A percentile compares a stretch with the other conserved stretches of the same genome.
Conservation (phyloP, 345 rosid species). For the Melastoma malabathricum region DNA sequence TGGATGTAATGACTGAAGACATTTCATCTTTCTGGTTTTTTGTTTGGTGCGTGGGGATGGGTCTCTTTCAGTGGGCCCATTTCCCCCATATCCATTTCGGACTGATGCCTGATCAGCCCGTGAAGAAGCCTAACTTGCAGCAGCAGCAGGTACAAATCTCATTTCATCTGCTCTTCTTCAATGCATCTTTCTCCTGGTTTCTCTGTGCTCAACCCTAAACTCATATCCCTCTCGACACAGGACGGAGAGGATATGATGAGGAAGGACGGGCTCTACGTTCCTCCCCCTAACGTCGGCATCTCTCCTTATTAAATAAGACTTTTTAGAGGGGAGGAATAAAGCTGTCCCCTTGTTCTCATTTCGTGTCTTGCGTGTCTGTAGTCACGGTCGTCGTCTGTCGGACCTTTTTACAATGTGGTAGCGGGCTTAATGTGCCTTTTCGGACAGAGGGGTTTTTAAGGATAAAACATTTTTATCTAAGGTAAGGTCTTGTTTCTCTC, state of each 20-base stretch:
- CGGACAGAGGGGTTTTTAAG: no score
- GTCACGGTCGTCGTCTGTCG: no score
- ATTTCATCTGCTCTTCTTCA: neutral
- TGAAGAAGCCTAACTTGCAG: slow-evolving; percentile 57
- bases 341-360: no score
- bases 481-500: no score
- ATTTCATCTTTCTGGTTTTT: no score
- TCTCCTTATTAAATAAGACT: slow-evolving; percentile 34
- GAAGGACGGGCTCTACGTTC: slow-evolving; percentile 68
- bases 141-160: slow-evolving; percentile 44
- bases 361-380: no score
- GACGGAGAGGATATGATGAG: slow-evolving; percentile 51
- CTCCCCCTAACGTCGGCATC: slow-evolving; percentile 53
- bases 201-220: neutral
- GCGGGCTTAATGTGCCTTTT: no score
- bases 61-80: slow-evolving; percentile 79
- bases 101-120: slow-evolving; percentile 78
- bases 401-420: no score
- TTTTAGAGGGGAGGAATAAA: no score
- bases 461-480: no score
- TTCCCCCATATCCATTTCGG: slow-evolving; percentile 98
- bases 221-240: slow-evolving; percentile 15
- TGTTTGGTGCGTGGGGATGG: neutral
- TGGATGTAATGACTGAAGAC: no score
- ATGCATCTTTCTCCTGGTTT: neutral